These are phyloP conservation scores for Pulveroboletus sp. DNA, from an alignment of 768 basidiomycete genomes.

Conservation along the genomic window DNA sequence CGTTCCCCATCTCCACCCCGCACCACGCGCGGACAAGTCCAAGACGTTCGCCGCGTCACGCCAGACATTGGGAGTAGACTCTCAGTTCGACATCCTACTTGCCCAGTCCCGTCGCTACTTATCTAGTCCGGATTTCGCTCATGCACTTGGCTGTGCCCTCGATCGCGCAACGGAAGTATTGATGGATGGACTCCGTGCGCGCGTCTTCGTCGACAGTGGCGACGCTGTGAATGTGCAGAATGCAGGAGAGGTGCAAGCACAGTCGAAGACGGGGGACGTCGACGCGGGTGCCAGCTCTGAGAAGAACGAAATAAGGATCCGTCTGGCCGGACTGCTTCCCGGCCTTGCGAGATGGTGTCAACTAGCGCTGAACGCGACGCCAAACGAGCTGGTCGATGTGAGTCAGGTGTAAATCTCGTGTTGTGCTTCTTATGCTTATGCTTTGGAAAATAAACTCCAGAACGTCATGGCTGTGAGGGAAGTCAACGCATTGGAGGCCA, in stretches of 20 bases:
- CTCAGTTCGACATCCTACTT: constrained; percentile 58
- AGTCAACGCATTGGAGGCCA: constrained; percentile 63
- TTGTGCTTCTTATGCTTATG: constrained; percentile 1
- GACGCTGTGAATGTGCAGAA: constrained; percentile 7
- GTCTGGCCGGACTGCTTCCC: constrained; percentile 78
- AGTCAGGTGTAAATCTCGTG: constrained; percentile 29
- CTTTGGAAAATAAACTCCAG: constrained; percentile 30
- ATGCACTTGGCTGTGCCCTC: constrained; percentile 67
- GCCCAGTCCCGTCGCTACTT: constrained; percentile 63
- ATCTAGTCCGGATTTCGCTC: constrained; percentile 61
- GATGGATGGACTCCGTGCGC: constrained; percentile 56
- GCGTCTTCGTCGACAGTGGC: constrained; percentile 48
- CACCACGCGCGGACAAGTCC: not conserved
- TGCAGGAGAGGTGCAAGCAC: constrained; percentile 10
- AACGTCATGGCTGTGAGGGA: constrained; percentile 59
- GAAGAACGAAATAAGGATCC: constrained; percentile 45
- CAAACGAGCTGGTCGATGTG: constrained; percentile 83
- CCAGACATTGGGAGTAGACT: constrained; percentile 9
- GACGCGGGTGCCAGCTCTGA: constrained; percentile 8
- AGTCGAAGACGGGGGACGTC: constrained; percentile 11
- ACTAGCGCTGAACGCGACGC: constrained; percentile 58
- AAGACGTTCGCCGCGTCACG: constrained; percentile 6
- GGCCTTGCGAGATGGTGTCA: constrained; percentile 76
- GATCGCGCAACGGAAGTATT: constrained; percentile 64
- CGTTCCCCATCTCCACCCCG: constrained; percentile 17